Evolutionary conservation across 2,329 filamentous ascomycete species (phyloP).

Genomic region (Orbilia javanica): DNA sequence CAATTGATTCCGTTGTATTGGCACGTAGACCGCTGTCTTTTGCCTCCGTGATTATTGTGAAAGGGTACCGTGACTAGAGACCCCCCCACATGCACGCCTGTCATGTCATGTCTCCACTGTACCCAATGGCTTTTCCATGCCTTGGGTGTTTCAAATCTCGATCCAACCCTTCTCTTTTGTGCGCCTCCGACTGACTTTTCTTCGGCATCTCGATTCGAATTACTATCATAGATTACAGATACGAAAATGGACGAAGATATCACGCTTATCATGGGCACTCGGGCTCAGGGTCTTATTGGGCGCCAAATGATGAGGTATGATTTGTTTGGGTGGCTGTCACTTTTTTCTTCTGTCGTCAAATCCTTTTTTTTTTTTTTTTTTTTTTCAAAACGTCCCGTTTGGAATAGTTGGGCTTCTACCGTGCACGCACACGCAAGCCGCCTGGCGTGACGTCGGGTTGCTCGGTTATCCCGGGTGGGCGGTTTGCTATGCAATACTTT

Average conservation of each 20-base stretch:
- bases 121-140: not conserved
- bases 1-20: conserved; percentile 9
- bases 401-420: conserved; percentile 38
- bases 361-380: not conserved
- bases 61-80: not conserved
- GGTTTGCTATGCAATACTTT: conserved; percentile 10
- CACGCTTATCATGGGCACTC: conserved; percentile 46
- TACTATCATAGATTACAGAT: conserved; percentile 52
- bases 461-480: conserved; percentile 41
- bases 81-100: conserved; percentile 14
- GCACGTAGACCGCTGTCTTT: conserved; percentile 20
- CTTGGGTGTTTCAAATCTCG: conserved; percentile 12
- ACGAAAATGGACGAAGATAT: conserved; percentile 55
- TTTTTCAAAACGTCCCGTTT: conserved; percentile 40
- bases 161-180: not conserved
- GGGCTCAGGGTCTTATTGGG: conserved; percentile 44
- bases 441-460: conserved; percentile 23
- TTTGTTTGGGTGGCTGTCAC: conserved; percentile 11
- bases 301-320: conserved; percentile 57
- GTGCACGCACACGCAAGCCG: conserved; percentile 4
- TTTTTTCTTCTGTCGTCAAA: conserved; percentile 2
- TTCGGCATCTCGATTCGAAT: conserved; percentile 13
- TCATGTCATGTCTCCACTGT: not conserved
- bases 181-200: not conserved
- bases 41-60: conserved; percentile 25